Evolutionary conservation across 352 stramenopile genomes (phyloP).

Genomic region (Pseudoperonospora humuli): DNA sequence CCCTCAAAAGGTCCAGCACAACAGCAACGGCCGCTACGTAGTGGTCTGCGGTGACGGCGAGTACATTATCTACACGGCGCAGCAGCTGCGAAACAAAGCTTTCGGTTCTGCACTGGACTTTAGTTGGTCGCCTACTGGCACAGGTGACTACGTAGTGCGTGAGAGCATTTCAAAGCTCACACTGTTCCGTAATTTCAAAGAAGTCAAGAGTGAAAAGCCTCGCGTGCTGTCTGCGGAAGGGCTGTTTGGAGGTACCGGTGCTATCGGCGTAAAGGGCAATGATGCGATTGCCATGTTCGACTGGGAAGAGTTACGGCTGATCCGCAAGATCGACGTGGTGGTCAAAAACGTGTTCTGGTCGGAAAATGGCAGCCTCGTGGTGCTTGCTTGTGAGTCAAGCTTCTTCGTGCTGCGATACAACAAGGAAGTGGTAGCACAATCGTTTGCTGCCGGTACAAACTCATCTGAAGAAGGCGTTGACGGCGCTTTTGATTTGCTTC

Average conservation of each 20-base stretch:
- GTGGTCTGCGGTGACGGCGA: constrained; percentile 98
- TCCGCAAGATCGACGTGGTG: constrained; percentile 96
- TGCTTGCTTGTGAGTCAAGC: constrained; percentile 91
- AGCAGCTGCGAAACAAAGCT: constrained; percentile 92
- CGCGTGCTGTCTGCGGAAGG: constrained; percentile 92
- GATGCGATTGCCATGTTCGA: constrained; percentile 98
- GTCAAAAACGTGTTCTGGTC: constrained; percentile 98
- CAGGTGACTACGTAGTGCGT: constrained; percentile 97
- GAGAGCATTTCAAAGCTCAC: constrained; percentile 94
- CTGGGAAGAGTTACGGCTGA: constrained; percentile 96
- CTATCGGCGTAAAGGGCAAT: constrained; percentile 93
- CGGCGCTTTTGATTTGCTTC: constrained; percentile 95
- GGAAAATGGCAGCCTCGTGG: constrained; percentile 92
- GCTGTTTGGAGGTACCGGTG: constrained; percentile 91
- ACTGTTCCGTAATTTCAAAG: constrained; percentile 99
- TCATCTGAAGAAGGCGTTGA: constrained; percentile 93
- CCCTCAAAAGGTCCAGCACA: constrained; percentile 96
- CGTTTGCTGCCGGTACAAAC: constrained; percentile 85
- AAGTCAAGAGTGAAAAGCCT: constrained; percentile 91
- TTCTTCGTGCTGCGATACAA: constrained; percentile 97
- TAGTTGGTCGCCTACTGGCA: constrained; percentile 94
- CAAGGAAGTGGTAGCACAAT: constrained; percentile 78
- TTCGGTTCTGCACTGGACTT: constrained; percentile 98
- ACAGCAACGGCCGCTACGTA: constrained; percentile 98
- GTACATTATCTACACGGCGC: constrained; percentile 99